Percentiles rank a stretch among this genome's conserved stretches.
Conservation (phyloP, 2,329 filamentous ascomycete genomes). For the Microdochium bolleyi region DNA sequence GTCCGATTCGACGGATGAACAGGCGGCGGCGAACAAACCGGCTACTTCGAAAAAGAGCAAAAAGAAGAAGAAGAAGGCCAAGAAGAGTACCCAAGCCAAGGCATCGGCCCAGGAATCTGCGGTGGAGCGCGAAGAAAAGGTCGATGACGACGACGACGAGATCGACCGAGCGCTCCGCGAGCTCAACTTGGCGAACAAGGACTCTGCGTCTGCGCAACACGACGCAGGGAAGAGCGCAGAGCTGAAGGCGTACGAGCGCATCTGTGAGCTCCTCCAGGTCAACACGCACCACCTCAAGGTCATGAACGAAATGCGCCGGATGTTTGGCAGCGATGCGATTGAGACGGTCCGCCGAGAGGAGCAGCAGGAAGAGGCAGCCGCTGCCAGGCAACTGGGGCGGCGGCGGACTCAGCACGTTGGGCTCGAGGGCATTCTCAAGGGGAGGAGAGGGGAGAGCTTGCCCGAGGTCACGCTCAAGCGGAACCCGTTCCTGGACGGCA, state of each 20-base stretch:
- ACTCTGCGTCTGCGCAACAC: slow-evolving; percentile 5
- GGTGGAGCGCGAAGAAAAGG: slow-evolving; percentile 9
- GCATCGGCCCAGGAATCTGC: neutral
- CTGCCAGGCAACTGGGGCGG: slow-evolving; percentile 24
- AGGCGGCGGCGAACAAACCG: neutral
- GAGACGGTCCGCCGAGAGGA: slow-evolving; percentile 44
- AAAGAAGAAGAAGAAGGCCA: slow-evolving; percentile 27
- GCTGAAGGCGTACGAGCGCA: slow-evolving; percentile 17
- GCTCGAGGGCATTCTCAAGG: slow-evolving; percentile 44
- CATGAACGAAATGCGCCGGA: slow-evolving; percentile 76
- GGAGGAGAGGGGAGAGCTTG: slow-evolving; percentile 54
- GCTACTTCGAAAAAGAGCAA: slow-evolving; percentile 27
- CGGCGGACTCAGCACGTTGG: slow-evolving; percentile 40
- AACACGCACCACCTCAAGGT: slow-evolving; percentile 71
- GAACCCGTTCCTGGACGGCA: slow-evolving; percentile 80
- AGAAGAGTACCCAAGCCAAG: slow-evolving; percentile 11
- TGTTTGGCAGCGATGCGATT: slow-evolving; percentile 51
- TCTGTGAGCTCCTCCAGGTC: slow-evolving; percentile 37
- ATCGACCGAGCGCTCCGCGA: slow-evolving; percentile 43
- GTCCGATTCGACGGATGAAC: neutral
- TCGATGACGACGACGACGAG: slow-evolving; percentile 34
- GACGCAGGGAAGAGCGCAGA: slow-evolving; percentile 3
- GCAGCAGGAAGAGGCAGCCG: slow-evolving; percentile 29
- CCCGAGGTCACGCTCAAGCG: slow-evolving; percentile 64
- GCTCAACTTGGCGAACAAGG: slow-evolving; percentile 13